Evolutionary conservation across 768 basidiomycete genomes (phyloP), one percentile per base, ranked within the genome.

Genomic region (Suillus variegatus): DNA sequence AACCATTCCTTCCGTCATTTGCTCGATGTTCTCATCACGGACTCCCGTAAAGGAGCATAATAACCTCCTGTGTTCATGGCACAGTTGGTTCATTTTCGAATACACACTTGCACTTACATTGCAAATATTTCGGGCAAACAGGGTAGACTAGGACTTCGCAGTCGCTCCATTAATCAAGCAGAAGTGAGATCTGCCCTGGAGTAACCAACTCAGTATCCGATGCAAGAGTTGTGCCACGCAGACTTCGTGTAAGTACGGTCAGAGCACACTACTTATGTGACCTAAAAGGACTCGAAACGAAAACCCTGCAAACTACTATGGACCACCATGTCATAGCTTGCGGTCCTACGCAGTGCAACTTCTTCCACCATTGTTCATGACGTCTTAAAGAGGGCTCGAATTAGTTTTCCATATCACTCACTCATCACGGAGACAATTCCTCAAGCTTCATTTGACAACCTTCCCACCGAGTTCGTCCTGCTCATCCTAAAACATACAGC

Each of bases 391-490:
- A 32, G 28, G 52, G 18, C 10, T 35, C 18, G 5, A 35, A 20
- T 18, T 10, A 54, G 18, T 9, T 32, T 28, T 51, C 14, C 28
- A 20, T 54, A 3, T 32, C 25, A 54, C 18, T 35, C 25, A 22
- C 8, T 40, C 6, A 25, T 28, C 25, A 58, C 41, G 57, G 22
- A 28, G 38, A 16, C 57, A 28, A 41, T 41, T 18, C 0, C 25
- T 13, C 70, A 36, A 35, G 66, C 69, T 43, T 57, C 62, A 40
- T 68, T 80, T 64, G 66, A 65, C 22, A 54, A 60, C 20, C 75
- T 80, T 54, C 73, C 80, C 7, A 70, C 72, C 36, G 81, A 82
- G 71, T 74, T 82, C n/a, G 73, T 69, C 1, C 4, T 22, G 6
- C 22, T 22, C 22, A 49, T 49, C 22, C 6, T 14, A 1, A 6